Evolutionary conservation across 495 filamentous ascomycete genomes (phyloP).

Genomic region (Cudoniella acicularis): DNA sequence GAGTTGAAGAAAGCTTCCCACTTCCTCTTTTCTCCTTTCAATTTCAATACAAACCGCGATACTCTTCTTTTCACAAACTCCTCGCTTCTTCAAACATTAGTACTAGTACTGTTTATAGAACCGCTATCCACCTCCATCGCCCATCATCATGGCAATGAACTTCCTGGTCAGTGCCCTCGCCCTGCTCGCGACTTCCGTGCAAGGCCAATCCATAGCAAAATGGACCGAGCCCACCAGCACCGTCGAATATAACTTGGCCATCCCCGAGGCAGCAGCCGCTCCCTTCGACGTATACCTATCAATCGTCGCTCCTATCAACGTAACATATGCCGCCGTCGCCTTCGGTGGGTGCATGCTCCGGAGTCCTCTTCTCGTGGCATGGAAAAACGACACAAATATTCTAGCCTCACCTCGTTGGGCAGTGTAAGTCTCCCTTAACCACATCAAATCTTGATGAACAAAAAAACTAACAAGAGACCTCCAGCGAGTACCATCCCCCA

Average conservation of each 20-base stretch:
- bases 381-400: conserved; percentile 33
- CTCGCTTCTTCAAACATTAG: no score
- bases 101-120: no score
- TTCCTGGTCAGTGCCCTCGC: no score
- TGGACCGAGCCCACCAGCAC: conserved; percentile 16
- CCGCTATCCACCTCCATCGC: no score
- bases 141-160: no score
- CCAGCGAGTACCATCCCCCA: conserved; percentile 18
- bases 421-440: conserved; percentile 12
- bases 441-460: neutral
- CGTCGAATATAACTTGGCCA: conserved; percentile 8
- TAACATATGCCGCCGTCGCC: conserved; percentile 25
- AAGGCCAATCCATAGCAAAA: conserved; percentile 13
- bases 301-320: conserved; percentile 28
- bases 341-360: conserved; percentile 33
- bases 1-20: no score
- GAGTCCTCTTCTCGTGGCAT: conserved; percentile 35
- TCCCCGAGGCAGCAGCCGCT: conserved; percentile 7
- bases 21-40: no score
- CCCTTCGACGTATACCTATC: conserved; percentile 13
- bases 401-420: conserved; percentile 33
- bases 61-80: no score
- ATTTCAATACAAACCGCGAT: no score
- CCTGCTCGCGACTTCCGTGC: conserved; percentile 19
- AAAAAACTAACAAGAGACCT: neutral